Percentiles rank a stretch among this genome's conserved stretches.
These are phyloP conservation scores for Fusarium haematococcum DNA, from an alignment of 2,329 filamentous ascomycete species.

Conservation along the genomic window DNA sequence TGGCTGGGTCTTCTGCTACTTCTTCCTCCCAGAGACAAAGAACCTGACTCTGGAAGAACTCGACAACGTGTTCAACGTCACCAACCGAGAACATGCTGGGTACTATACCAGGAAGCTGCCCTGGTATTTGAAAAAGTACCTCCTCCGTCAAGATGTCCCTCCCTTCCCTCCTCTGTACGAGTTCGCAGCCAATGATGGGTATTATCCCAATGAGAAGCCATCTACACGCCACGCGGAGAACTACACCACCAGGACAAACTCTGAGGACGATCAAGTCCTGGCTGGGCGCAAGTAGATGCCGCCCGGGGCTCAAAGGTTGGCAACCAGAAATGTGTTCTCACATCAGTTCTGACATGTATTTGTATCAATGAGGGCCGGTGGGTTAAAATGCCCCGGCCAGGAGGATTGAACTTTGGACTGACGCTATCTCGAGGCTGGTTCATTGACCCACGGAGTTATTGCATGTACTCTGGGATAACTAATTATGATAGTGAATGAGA, in stretches of 20 bases:
- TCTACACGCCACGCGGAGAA: constrained; percentile 14
- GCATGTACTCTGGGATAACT: no score
- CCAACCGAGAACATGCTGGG: constrained; percentile 45
- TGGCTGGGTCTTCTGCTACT: constrained; percentile 50
- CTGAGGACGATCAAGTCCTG: constrained; percentile 10
- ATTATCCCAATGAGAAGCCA: constrained; percentile 33
- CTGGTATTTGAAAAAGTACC: constrained; percentile 48
- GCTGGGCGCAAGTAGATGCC: not conserved
- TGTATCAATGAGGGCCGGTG: not conserved
- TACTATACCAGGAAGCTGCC: constrained; percentile 49
- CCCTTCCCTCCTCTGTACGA: constrained; percentile 49
- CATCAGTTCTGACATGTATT: not conserved
- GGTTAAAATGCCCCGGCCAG: not conserved
- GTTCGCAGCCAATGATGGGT: constrained; percentile 37
- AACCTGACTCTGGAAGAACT: constrained; percentile 51
- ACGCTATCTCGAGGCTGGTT: not conserved
- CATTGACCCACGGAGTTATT: not conserved
- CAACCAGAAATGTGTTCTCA: not conserved
- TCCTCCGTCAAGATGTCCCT: constrained; percentile 44
- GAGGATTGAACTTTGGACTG: not conserved
- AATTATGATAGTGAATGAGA: not conserved
- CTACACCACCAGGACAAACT: rapidly evolving
- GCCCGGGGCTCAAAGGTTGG: not conserved
- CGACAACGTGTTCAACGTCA: constrained; percentile 48
- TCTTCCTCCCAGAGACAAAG: constrained; percentile 52